Percentiles rank a stretch among this genome's conserved stretches.
Evolutionary conservation across 2,329 filamentous ascomycete species (phyloP).

Genomic region (Fusarium ambrosium): DNA sequence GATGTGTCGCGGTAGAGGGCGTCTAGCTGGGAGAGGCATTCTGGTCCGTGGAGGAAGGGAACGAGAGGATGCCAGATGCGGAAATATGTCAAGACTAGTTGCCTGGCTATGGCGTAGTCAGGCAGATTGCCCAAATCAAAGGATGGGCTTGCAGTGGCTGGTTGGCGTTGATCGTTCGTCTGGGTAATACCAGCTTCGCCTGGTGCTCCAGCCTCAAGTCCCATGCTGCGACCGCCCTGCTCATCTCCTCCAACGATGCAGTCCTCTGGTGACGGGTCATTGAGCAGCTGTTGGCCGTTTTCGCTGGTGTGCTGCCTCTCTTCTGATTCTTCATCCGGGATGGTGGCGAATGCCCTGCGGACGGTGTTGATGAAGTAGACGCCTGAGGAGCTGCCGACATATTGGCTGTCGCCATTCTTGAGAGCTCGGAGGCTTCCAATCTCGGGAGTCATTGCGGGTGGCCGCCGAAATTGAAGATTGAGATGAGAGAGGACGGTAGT

Average conservation of each 20-base stretch:
- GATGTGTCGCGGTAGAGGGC: constrained; percentile 52
- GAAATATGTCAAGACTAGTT: constrained; percentile 63
- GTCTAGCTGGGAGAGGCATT: constrained; percentile 61
- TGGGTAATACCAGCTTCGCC: background rate
- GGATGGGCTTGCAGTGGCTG: background rate
- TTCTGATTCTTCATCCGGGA: constrained; percentile 14
- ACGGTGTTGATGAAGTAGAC: constrained; percentile 69
- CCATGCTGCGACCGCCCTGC: background rate
- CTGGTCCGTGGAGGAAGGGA: constrained; percentile 65
- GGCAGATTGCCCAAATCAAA: background rate
- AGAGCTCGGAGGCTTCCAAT: constrained; percentile 27
- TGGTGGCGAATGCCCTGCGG: constrained; percentile 61
- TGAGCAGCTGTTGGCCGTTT: constrained; percentile 27
- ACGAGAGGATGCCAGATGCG: constrained; percentile 66
- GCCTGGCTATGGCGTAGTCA: constrained; percentile 50
- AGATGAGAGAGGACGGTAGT: background rate
- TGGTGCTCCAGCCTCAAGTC: background rate
- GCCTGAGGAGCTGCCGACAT: constrained; percentile 65
- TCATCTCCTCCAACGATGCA: constrained; percentile 14
- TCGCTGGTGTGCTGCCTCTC: background rate
- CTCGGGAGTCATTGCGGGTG: constrained; percentile 1
- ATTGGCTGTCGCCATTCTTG: constrained; percentile 56
- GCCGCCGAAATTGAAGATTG: background rate
- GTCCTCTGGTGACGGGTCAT: constrained; percentile 20
- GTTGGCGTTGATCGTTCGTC: background rate